Conservation (phyloP, 306 rosid species). For the Acacia crassicarpa region DNA sequence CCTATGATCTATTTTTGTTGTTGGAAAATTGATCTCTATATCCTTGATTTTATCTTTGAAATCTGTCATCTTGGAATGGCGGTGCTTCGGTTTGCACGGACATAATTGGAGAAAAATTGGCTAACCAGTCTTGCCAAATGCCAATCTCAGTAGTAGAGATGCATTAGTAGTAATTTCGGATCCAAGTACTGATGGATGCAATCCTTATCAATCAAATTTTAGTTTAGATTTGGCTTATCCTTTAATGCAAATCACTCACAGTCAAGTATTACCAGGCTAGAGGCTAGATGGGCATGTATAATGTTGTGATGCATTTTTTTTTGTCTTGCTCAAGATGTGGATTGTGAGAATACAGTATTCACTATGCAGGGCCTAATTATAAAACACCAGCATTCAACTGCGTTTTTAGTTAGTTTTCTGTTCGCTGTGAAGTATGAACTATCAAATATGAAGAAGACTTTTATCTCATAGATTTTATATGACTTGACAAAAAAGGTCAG, state of each 20-base stretch:
- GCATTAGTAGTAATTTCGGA: not conserved
- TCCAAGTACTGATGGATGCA: not conserved
- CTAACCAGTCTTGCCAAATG: not conserved
- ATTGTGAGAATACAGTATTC: not conserved
- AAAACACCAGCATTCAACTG: not conserved
- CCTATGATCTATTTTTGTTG: not conserved
- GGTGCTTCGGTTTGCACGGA: not conserved
- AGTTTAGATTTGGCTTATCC: not conserved
- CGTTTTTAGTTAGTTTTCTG: not conserved
- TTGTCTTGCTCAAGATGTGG: not conserved
- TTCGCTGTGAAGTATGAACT: not conserved
- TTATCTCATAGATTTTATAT: not conserved
- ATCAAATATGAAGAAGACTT: not conserved
- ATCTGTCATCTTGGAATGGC: not conserved
- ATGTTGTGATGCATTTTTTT: not conserved
- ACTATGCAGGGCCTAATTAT: not conserved
- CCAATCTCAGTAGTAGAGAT: not conserved
- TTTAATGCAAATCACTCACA: not conserved
- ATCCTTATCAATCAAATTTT: not conserved
- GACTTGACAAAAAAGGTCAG: not conserved
- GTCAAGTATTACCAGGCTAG: not conserved
- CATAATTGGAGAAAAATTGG: not conserved
- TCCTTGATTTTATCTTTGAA: not conserved
- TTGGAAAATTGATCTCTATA: not conserved
- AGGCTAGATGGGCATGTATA: not conserved